A percentile compares a stretch with the other conserved stretches of the same genome.
Evolutionary conservation across 2,329 filamentous ascomycete species (phyloP).

Genomic region (Leptographium lundbergii): DNA sequence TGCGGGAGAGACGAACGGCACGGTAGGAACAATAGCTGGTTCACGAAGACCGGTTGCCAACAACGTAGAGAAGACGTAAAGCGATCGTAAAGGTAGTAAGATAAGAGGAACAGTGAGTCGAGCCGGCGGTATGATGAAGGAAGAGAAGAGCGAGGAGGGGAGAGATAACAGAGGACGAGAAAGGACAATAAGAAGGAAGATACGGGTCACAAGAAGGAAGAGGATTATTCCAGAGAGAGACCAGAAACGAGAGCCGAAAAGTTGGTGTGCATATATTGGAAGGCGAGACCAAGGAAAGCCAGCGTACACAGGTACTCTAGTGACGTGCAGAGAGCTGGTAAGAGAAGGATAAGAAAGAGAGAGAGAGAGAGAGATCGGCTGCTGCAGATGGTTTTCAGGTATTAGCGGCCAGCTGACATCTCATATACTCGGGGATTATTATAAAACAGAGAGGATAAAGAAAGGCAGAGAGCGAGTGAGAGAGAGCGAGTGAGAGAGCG

Average conservation of each 20-base stretch:
- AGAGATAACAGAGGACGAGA: neutral
- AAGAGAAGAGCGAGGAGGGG: conserved; percentile 2
- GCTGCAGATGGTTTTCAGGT: neutral
- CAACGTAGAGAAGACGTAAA: neutral
- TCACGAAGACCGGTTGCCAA: neutral
- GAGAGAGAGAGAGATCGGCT: neutral
- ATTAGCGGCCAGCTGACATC: neutral
- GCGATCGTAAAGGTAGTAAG: neutral
- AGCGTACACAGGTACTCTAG: neutral
- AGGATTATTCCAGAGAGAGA: neutral
- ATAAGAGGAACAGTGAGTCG: neutral
- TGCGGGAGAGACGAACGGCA: neutral
- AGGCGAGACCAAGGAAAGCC: neutral
- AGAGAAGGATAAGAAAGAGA: neutral
- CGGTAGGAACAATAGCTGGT: too few relatives aligned
- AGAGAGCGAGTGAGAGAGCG: neutral
- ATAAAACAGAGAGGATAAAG: neutral
- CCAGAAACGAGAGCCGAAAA: neutral
- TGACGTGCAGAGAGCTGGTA: neutral
- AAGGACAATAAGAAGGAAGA: neutral
- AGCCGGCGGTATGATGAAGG: neutral
- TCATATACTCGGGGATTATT: neutral
- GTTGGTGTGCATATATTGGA: neutral
- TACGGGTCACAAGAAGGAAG: neutral
- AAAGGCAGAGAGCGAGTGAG: neutral